A percentile compares a stretch with the other conserved stretches of the same genome.
phyloP scores from a whole-genome alignment of 2,329 filamentous ascomycete genomes.

The Colletotrichum tamarilloi region DNA sequence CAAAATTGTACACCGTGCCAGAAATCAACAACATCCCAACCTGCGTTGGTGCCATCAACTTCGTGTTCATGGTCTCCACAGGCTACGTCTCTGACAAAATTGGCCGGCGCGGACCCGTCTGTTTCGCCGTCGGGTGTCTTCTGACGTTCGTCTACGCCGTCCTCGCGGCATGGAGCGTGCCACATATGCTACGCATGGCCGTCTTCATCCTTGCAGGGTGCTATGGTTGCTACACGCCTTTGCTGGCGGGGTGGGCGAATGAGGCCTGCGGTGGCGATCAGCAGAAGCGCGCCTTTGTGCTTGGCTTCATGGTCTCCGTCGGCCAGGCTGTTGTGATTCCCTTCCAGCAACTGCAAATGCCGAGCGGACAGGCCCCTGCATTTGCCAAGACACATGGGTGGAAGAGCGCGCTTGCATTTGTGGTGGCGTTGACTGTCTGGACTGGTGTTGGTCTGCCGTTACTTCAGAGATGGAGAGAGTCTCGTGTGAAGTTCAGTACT shows the following conservation, averaged over 20 bases:
- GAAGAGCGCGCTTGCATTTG: slow-evolving; percentile 46
- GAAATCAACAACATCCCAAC: slow-evolving; percentile 60
- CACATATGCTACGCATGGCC: slow-evolving; percentile 50
- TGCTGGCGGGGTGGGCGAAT: slow-evolving; percentile 54
- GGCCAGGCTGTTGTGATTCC: slow-evolving; percentile 51
- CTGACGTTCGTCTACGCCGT: slow-evolving; percentile 50
- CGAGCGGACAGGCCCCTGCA: slow-evolving; percentile 48
- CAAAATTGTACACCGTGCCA: slow-evolving; percentile 46
- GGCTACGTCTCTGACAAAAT: slow-evolving; percentile 50
- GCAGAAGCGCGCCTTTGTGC: slow-evolving; percentile 53
- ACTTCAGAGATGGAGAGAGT: slow-evolving; percentile 38
- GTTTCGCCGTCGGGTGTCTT: slow-evolving; percentile 47
- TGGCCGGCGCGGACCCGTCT: slow-evolving; percentile 48
- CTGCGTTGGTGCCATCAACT: slow-evolving; percentile 54
- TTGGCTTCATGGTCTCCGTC: slow-evolving; percentile 51
- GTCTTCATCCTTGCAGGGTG: slow-evolving; percentile 52
- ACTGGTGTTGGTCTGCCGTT: slow-evolving; percentile 45
- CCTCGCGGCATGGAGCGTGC: slow-evolving; percentile 50
- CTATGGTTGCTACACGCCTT: slow-evolving; percentile 54
- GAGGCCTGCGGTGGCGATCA: slow-evolving; percentile 54
- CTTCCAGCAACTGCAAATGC: slow-evolving; percentile 52
- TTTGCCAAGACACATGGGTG: slow-evolving; percentile 50
- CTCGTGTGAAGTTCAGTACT: slow-evolving; percentile 15
- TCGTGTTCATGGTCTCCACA: slow-evolving; percentile 52
- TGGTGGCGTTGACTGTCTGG: slow-evolving; percentile 48